Evolutionary conservation across 2,329 filamentous ascomycete species (phyloP), one percentile per base, ranked within the genome.

Genomic region (Microthyrium microscopicum): DNA sequence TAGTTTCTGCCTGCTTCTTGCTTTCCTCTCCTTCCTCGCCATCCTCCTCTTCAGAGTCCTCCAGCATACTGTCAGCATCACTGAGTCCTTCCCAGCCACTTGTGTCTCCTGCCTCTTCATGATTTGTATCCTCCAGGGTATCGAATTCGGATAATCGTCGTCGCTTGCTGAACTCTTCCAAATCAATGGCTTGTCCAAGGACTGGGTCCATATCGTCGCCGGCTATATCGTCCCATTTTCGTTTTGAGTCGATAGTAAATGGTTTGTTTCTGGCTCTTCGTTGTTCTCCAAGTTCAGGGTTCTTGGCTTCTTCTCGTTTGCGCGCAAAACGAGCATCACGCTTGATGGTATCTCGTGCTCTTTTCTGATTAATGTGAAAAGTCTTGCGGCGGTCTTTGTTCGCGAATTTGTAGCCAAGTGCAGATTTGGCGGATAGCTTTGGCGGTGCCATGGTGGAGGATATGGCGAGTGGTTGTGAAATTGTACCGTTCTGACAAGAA

Each of bases 301-400:
- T 73, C 53, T 77, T 80, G 42, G 77, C 70, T 56, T 98, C 89
- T 49, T 85, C 80, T 57, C 78, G 81, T 58, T 82, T 84, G 39
- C 24, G 5, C 31, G 70, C 70, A 51, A 84, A 77, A 41, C 85
- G 73, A 47, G 75, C 68, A 46, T 84, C 79, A 47, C 81, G 74
- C 46, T 77, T 80, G 29, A 73, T 62, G 49, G 74, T 76, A 50
- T 83, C 79, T 42, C 71, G 71, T 28, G 68, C 63, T 50, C 77
- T 78, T 59, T 94, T 95, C 49, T 78, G 69, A 44, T 80, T 73
- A 39, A 93, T 64, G 49, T 84, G 78, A 39, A 87, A 68, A 45
- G 77, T 66, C 52, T 89, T 70, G 40, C 89, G 70, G 50, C 75
- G 76, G 16, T 81, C 58, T 55, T 93, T 94, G 58, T 92, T 92